Evolutionary conservation across 192 early-diverging fungal genomes (phyloP), one percentile per base, ranked within the genome.

Genomic region (Coemansia aciculifera): DNA sequence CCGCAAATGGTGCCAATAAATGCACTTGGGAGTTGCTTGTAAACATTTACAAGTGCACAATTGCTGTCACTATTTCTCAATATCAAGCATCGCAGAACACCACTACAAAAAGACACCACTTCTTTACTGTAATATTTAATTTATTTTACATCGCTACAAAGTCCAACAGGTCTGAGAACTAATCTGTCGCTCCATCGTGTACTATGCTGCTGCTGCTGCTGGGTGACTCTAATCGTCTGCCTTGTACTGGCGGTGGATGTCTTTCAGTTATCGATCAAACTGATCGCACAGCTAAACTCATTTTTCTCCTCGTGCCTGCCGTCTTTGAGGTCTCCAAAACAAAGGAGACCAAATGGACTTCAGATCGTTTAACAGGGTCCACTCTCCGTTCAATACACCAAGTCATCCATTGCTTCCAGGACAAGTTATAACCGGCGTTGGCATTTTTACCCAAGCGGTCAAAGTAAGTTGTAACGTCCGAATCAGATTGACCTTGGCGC

Each of bases 221-320:
- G 11, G 40, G 24, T 27, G 1, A 13, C 15, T 2, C 5, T 5
- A 13, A 15, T 42, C 0, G 40, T 42, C 5, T 13, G 13, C 40
- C 40, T 42, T 42, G 10, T 42, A 15, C 40, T 42, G 40, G 40
- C 4, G 40, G 40, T 42, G 40, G 40, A 10, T 63, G 4, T 17
- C 61, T 40, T 46, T 63, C 43, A 5, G 29, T 17, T 68, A 61
- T 64, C 51, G 17, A 68, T 44, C 42, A 74, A 63, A 3, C 66
- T 40, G n/a, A 68, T 49, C 52, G 67, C 63, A 31, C 63, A 24
- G 7, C 54, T 49, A 10, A 15, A 64, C 5, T 66, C 43, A 12
- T 56, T 5, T 56, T 29, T 12, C 1, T 0, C 15, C 15, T 13
- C 27, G 13, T 7, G 2, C 12, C 29, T 32, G 0, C 3, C 15